A percentile compares a stretch with the other conserved stretches of the same genome.
phyloP scores from a whole-genome alignment of 2,329 filamentous ascomycete species.

The Neodidymelliopsis sp. region DNA sequence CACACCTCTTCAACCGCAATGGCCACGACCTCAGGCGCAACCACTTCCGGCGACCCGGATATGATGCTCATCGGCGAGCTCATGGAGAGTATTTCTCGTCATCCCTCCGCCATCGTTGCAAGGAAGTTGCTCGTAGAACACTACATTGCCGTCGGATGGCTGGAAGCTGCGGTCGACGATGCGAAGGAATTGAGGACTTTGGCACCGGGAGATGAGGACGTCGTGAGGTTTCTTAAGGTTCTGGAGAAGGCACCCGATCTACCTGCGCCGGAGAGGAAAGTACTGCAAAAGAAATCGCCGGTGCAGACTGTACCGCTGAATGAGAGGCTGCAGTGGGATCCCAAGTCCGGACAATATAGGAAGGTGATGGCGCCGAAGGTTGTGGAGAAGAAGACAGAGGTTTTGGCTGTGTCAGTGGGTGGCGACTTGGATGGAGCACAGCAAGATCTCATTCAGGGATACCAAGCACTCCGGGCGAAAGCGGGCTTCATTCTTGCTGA shows the following conservation, averaged over 20 bases:
- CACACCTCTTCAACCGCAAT: no score
- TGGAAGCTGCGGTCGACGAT: slow-evolving; percentile 43
- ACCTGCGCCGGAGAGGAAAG: slow-evolving; percentile 23
- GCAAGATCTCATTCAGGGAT: slow-evolving; percentile 35
- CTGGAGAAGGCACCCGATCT: slow-evolving; percentile 35
- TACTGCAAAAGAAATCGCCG: background rate
- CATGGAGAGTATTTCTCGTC: slow-evolving; percentile 40
- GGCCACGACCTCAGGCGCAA: slow-evolving; percentile 14
- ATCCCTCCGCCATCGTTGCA: slow-evolving; percentile 37
- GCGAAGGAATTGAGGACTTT: slow-evolving; percentile 35
- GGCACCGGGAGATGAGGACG: slow-evolving; percentile 34
- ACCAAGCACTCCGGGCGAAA: slow-evolving; percentile 32
- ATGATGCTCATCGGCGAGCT: slow-evolving; percentile 44
- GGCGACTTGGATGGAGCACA: slow-evolving; percentile 31
- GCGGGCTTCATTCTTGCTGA: slow-evolving; percentile 32
- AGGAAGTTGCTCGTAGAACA: slow-evolving; percentile 44
- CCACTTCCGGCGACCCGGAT: slow-evolving; percentile 38
- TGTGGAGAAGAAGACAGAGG: slow-evolving; percentile 4
- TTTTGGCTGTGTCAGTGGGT: slow-evolving; percentile 12
- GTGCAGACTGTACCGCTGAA: background rate
- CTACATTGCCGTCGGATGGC: slow-evolving; percentile 43
- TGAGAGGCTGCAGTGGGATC: slow-evolving; percentile 21
- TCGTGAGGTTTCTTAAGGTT: slow-evolving; percentile 27
- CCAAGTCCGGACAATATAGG: slow-evolving; percentile 20
- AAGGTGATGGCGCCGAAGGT: slow-evolving; percentile 7